phyloP scores from a whole-genome alignment of 352 stramenopile genomes.

The Phytophthora meadii region DNA sequence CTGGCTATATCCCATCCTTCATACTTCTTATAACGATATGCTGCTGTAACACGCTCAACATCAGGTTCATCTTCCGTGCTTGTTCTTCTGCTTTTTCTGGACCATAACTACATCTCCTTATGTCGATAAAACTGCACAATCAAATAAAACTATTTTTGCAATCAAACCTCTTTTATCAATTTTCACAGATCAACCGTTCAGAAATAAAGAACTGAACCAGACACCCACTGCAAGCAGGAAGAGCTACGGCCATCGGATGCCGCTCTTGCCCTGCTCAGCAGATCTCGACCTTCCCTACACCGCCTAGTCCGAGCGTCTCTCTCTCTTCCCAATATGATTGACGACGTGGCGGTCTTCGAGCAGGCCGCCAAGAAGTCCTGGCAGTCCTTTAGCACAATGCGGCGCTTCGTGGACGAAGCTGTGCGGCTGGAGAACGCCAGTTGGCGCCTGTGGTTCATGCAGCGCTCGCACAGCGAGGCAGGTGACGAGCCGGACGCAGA shows the following conservation, averaged over 20 bases:
- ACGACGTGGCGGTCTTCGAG: slow-evolving; percentile 66
- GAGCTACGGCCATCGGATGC: slow-evolving; percentile 22
- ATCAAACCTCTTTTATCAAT: background rate
- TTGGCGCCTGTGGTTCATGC: slow-evolving; percentile 86
- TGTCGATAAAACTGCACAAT: background rate
- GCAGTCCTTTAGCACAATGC: slow-evolving; percentile 90
- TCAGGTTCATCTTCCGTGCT: background rate
- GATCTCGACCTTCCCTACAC: slow-evolving; percentile 24
- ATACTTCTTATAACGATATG: slow-evolving; percentile 12
- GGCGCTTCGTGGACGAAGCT: slow-evolving; percentile 85
- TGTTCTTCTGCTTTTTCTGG: background rate
- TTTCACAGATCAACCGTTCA: background rate
- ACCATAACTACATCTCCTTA: slow-evolving; percentile 3
- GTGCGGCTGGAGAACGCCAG: slow-evolving; percentile 84
- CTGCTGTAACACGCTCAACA: background rate
- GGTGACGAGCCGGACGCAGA: slow-evolving; percentile 38
- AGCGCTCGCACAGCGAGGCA: slow-evolving; percentile 31
- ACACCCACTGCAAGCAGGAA: slow-evolving; percentile 4
- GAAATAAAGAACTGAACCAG: slow-evolving; percentile 40
- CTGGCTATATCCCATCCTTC: slow-evolving; percentile 1
- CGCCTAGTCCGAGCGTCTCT: background rate
- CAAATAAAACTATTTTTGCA: background rate
- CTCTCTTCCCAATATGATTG: slow-evolving; percentile 30
- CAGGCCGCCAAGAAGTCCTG: slow-evolving; percentile 82
- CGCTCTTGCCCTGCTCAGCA: slow-evolving; percentile 12